A percentile compares a stretch with the other conserved stretches of the same genome.
Conservation (phyloP, 495 filamentous ascomycete genomes). For the Penicillium subrubescens region DNA sequence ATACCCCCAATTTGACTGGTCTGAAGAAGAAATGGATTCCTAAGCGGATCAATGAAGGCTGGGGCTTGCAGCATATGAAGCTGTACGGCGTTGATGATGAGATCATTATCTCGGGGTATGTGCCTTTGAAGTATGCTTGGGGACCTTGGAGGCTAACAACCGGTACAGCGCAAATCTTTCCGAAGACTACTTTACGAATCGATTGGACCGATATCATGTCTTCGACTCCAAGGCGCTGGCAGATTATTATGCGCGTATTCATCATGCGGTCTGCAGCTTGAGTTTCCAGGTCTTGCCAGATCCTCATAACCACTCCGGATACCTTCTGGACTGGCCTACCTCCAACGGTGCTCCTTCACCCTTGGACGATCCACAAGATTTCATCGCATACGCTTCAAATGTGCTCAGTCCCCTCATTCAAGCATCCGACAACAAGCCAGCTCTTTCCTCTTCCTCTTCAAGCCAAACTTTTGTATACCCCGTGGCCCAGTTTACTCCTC, state of each 20-base stretch:
- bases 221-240: slow-evolving; percentile 78
- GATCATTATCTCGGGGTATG: slow-evolving; percentile 86
- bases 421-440: slow-evolving; percentile 39
- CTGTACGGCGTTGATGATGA: slow-evolving; percentile 96
- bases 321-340: slow-evolving; percentile 75
- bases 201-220: slow-evolving; percentile 92
- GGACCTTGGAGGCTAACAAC: slow-evolving; percentile 6
- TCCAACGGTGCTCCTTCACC: slow-evolving; percentile 74
- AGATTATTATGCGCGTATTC: slow-evolving; percentile 78
- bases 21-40: slow-evolving; percentile 81
- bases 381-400: slow-evolving; percentile 65
- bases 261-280: slow-evolving; percentile 73
- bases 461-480: slow-evolving; percentile 81
- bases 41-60: slow-evolving; percentile 92
- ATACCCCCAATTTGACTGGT: slow-evolving; percentile 94
- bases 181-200: slow-evolving; percentile 92
- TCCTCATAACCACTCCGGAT: slow-evolving; percentile 58
- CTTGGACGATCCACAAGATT: slow-evolving; percentile 65
- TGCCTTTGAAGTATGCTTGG: not conserved
- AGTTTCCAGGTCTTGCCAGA: slow-evolving; percentile 78
- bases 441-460: slow-evolving; percentile 27
- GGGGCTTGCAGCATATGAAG: slow-evolving; percentile 99
- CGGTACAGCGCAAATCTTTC: slow-evolving; percentile 78
- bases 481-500: slow-evolving; percentile 77
- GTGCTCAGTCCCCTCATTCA: slow-evolving; percentile 67